phyloP scores from a whole-genome alignment of 208 protist genomes.

The Borovskyia barvae region DNA sequence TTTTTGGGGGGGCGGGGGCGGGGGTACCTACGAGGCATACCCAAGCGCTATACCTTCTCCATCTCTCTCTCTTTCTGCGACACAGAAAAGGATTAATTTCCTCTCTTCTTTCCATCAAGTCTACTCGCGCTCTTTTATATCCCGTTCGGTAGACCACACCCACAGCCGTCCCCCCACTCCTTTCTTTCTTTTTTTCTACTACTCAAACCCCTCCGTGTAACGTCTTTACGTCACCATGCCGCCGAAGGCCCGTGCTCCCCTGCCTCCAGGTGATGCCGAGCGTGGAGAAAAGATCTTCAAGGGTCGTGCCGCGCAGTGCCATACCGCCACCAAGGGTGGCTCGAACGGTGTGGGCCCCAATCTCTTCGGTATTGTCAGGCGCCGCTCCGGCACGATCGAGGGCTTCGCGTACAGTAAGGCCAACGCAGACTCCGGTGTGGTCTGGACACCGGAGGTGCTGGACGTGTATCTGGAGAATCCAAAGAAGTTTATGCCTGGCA shows the following conservation, averaged over 20 bases:
- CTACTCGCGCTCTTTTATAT: neutral
- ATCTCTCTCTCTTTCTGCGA: too few relatives aligned
- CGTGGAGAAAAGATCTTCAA: conserved; percentile 94
- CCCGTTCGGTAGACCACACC: neutral
- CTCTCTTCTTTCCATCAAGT: conserved; percentile 2
- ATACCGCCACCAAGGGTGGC: conserved; percentile 86
- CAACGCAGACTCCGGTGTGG: conserved; percentile 91
- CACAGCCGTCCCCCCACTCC: neutral
- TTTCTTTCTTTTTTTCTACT: neutral
- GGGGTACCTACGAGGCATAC: too few relatives aligned
- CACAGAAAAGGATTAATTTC: too few relatives aligned
- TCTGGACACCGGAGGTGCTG: conserved; percentile 93
- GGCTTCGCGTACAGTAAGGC: conserved; percentile 95
- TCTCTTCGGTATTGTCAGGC: conserved; percentile 90
- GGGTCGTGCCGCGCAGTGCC: conserved; percentile 93
- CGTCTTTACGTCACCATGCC: conserved; percentile 38
- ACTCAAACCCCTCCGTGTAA: conserved; percentile 4
- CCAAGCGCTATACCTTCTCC: too few relatives aligned
- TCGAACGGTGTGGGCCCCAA: conserved; percentile 92
- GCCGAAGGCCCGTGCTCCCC: conserved; percentile 66
- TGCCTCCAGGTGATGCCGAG: conserved; percentile 72
- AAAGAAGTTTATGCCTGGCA: conserved; percentile 98
- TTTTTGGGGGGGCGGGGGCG: too few relatives aligned
- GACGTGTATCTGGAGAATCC: conserved; percentile 96
- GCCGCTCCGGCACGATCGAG: conserved; percentile 88